phyloP scores from a whole-genome alignment of 228 moss, liverwort and hornwort species.

The Sphagnum magellanicum region DNA sequence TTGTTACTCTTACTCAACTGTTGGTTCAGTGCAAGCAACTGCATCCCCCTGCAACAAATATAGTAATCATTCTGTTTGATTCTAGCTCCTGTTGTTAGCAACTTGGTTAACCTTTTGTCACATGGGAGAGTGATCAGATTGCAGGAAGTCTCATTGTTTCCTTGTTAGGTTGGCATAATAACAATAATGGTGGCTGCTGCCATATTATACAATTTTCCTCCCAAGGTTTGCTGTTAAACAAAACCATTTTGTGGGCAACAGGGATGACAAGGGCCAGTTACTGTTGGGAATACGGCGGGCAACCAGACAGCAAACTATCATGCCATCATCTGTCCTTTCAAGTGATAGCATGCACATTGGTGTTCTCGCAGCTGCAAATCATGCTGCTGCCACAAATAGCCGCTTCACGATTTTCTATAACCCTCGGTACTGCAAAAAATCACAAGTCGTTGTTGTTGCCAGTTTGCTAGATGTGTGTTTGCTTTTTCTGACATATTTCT shows the following conservation, averaged over 20 bases:
- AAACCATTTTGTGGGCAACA: background rate
- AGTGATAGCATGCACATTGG: slow-evolving; percentile 99
- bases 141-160: background rate
- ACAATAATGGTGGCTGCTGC: too few relatives aligned
- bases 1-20: too few relatives aligned
- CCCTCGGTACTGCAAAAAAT: slow-evolving; percentile 42
- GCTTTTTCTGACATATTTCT: too few relatives aligned
- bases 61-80: too few relatives aligned
- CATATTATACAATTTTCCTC: too few relatives aligned
- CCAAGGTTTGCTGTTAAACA: too few relatives aligned
- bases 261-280: slow-evolving; percentile 87
- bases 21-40: too few relatives aligned
- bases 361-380: slow-evolving; percentile 86
- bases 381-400: slow-evolving; percentile 87
- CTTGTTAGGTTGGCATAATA: background rate
- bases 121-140: background rate
- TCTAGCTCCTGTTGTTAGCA: too few relatives aligned
- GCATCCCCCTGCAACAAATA: too few relatives aligned
- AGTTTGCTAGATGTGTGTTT: too few relatives aligned
- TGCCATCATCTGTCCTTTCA: slow-evolving; percentile 90
- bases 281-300: slow-evolving; percentile 77
- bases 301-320: slow-evolving; percentile 74
- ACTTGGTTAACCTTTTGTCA: too few relatives aligned
- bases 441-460: too few relatives aligned
- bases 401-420: slow-evolving; percentile 94